phyloP scores from a whole-genome alignment of 1,284 basidiomycete genomes.

The Cutaneotrichosporon sp. region DNA sequence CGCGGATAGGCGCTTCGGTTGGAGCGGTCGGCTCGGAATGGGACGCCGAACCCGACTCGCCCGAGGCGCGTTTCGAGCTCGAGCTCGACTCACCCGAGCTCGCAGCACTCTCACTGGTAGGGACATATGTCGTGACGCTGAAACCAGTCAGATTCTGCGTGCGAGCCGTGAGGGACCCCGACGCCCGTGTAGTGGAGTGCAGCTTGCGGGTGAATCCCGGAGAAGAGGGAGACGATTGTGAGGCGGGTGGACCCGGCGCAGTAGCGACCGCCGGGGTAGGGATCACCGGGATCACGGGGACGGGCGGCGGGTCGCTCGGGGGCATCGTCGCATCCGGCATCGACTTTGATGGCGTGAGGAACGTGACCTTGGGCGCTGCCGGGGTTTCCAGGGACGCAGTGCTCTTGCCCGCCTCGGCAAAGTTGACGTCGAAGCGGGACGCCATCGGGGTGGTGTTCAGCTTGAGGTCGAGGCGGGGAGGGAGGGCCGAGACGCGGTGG shows the following conservation, averaged over 20 bases:
- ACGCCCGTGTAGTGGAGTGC: constrained; percentile 3
- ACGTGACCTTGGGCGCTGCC: not conserved
- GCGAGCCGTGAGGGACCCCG: not conserved
- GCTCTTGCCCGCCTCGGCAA: not conserved
- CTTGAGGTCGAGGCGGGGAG: constrained; percentile 1
- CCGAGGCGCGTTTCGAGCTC: not conserved
- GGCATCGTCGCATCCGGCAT: not conserved
- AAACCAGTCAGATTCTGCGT: not conserved
- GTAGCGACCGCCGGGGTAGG: not conserved
- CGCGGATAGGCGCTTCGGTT: not conserved
- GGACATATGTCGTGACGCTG: constrained; percentile 7
- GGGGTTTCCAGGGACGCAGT: not conserved
- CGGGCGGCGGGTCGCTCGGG: not conserved
- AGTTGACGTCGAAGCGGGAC: not conserved
- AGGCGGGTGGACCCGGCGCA: not conserved
- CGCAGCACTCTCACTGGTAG: not conserved
- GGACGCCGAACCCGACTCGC: not conserved
- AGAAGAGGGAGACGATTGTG: not conserved
- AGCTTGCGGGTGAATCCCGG: constrained; percentile 1
- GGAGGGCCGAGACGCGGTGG: constrained; percentile 1
- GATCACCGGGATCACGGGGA: too few relatives aligned
- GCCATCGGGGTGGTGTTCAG: not conserved
- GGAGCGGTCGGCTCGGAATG: not conserved
- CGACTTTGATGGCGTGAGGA: not conserved
- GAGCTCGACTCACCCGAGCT: not conserved